Base-by-base conservation (phyloP, 768 basidiomycete genomes). In the Grammothele lineata region DNA sequence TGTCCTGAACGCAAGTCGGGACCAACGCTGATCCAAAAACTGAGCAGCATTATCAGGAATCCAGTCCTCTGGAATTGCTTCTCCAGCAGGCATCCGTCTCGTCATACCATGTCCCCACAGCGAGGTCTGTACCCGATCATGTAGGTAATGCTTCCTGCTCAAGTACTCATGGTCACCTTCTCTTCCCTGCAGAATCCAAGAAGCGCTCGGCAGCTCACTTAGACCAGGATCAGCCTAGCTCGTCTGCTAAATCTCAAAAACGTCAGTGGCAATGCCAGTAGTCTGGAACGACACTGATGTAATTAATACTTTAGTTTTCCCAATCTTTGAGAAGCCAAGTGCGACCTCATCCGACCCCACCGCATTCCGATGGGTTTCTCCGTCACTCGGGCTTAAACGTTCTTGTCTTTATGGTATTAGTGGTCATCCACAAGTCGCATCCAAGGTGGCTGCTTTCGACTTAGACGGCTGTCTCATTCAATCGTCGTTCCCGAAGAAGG, bases 381-480 rank as follows among this genome's bases (percentile, higher is more conserved):
- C 66, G n/a, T 37, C 62, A 0, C 61, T 67, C 7, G 66, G 67
- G 3, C 56, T 60, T 2, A 51, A 58, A 17, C 57, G 56, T 10
- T 65, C 69, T 12, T 72, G 70, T 45, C 57, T 70, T 8, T 66
- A 71, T 46, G 72, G 66, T 26, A 43, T 61, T 22, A 62, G 69
- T 59, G 52, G 63, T 6, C 53, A 61, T 0, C 83, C 82, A 0
- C 59, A 64, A 11, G 66, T 70, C 7, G 66, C 65, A 1, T 27
- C 70, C n/a, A 85, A 83, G 54, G 77, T 92, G 25, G 86, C 88
- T 9, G 76, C 82, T 11, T 87, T 93, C 52, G 93, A 96, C 62
- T 69, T 96, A 19, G 93, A 96, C 60, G 91, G 88, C 3, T 93
- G 91, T 0, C 57, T 94, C 49, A 92, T 96, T 62, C 61, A 65